Conservation (phyloP, 768 basidiomycete species). For the Kondoa malvinella region DNA sequence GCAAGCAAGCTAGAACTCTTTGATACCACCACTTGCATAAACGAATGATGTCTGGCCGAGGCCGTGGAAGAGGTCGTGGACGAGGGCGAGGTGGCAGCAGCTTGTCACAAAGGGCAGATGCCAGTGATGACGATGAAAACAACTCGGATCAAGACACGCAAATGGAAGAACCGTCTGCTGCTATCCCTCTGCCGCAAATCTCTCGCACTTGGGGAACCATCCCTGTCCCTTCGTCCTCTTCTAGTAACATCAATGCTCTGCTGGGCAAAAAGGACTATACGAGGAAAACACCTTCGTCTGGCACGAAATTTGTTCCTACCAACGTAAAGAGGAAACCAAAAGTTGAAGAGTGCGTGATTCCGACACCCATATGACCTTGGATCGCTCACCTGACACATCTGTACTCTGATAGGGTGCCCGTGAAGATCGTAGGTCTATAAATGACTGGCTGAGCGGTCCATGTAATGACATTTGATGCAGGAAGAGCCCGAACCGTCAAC, state of each 20-base stretch:
- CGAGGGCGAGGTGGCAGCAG: neutral
- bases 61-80: neutral
- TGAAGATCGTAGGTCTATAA: neutral
- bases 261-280: constrained; percentile 13
- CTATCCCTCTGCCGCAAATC: neutral
- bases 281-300: neutral
- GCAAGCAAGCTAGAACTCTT: too few species aligned
- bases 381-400: neutral
- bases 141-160: neutral
- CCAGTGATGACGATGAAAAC: neutral
- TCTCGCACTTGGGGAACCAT: neutral
- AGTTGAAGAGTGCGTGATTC: constrained; percentile 13
- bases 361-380: neutral
- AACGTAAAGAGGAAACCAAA: constrained; percentile 16
- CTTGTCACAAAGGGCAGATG: neutral
- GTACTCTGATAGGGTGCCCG: neutral
- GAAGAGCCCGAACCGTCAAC: constrained; percentile 10
- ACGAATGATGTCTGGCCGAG: neutral
- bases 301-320: constrained; percentile 17
- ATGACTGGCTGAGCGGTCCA: neutral
- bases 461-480: neutral
- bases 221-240: neutral
- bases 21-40: too few species aligned
- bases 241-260: neutral
- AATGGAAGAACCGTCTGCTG: neutral